phyloP scores from a whole-genome alignment of 2,329 filamentous ascomycete species.

The Alternaria incomplexa region DNA sequence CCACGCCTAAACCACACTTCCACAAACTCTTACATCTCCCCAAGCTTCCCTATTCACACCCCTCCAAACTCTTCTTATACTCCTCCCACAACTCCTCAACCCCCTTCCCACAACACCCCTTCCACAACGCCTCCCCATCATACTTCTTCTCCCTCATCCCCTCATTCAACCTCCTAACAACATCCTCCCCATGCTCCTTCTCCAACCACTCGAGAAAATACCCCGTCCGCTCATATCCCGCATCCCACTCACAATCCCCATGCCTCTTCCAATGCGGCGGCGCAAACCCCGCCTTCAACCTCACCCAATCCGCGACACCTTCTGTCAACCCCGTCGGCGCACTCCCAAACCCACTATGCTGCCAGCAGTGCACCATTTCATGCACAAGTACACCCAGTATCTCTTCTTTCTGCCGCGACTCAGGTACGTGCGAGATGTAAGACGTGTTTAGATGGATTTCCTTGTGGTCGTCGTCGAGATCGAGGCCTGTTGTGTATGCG shows the following conservation, averaged over 20 bases:
- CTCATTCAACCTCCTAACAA: slow-evolving; percentile 67
- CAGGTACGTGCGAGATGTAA: slow-evolving; percentile 65
- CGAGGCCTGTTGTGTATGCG: slow-evolving; percentile 83
- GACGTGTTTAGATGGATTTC: slow-evolving; percentile 86
- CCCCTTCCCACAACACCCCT: slow-evolving; percentile 67
- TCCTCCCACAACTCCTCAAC: slow-evolving; percentile 76
- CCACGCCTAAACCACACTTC: not conserved
- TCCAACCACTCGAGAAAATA: slow-evolving; percentile 92
- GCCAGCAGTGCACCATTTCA: slow-evolving; percentile 94
- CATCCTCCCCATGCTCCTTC: slow-evolving; percentile 59
- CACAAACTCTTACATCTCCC: not conserved
- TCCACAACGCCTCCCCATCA: slow-evolving; percentile 71
- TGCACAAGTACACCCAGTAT: slow-evolving; percentile 85
- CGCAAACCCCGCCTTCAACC: slow-evolving; percentile 72
- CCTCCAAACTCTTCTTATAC: slow-evolving; percentile 63
- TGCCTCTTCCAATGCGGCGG: slow-evolving; percentile 82
- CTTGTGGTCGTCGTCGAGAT: slow-evolving; percentile 85
- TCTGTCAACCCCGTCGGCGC: slow-evolving; percentile 78
- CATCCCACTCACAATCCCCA: slow-evolving; percentile 74
- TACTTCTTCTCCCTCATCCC: slow-evolving; percentile 69
- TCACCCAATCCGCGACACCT: slow-evolving; percentile 91
- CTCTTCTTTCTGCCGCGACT: slow-evolving; percentile 59
- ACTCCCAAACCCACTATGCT: slow-evolving; percentile 69
- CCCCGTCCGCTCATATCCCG: slow-evolving; percentile 87
- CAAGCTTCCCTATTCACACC: not conserved